Base-by-base conservation (phyloP, 345 rosid species). In the Clarkia xantiana region DNA sequence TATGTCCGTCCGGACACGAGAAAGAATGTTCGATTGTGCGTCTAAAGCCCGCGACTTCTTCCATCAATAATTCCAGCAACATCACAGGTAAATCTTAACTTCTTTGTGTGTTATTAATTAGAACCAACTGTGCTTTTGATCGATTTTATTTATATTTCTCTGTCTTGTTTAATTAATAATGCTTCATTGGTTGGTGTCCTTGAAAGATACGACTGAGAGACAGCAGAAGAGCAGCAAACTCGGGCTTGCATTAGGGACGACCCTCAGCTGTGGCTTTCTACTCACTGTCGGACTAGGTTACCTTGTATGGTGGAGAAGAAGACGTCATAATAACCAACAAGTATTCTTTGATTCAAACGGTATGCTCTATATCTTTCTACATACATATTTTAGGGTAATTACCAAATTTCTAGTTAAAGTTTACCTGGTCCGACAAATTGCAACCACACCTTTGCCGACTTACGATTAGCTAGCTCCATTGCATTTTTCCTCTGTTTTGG, bases 291-390 rank as follows among this genome's bases (percentile, higher is more conserved):
- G 82, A 9, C 73, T 78, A 36, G 86, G 79, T 54, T 81, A 76
- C 54, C 53, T 84, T 57, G 72, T 86, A 42, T 84, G 90, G 95
- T 80, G 76, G 90, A 84, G 79, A 60, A 86, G 67, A 54, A 81
- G 74, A 49, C 75, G 8, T 3, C 8, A 4, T 29, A 29, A 67
- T 63, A 84, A 81, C 76, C 72, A 86, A 55, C 96, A 86, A 71
- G 69, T 91, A 42, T 91, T 86, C 82, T 84, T 84, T 62, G 93
- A 86, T 64, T 73, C 80, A 25, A 81, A 76, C 47, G 96, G 98
- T 86, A 55, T 76, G 43, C 47, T 57, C 16, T 58, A 40, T 19
- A 14, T 22, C 18, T 41, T 44, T 14, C 29, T 52, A 18, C 48
- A 53, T 16, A 9, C 15, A 55, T 53, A 19, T 71, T 60, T 50